Percentiles rank a stretch among this genome's conserved stretches.
These are phyloP conservation scores for Lentinula lateritia DNA, from an alignment of 768 basidiomycete species.

Conservation along the genomic window DNA sequence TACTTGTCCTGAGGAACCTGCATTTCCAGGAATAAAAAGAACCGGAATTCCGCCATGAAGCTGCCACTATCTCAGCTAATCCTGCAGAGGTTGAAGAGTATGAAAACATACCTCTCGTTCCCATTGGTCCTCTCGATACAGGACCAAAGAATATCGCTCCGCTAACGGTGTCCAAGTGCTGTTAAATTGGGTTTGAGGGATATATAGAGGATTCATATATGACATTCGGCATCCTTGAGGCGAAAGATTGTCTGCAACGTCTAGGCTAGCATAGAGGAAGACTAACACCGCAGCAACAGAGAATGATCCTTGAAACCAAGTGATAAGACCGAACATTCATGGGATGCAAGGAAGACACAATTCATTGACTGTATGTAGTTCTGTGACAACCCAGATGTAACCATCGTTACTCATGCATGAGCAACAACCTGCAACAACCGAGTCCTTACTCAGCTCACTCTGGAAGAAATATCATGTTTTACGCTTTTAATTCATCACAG, in stretches of 20 bases:
- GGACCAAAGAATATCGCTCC: slow-evolving; percentile 74
- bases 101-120: slow-evolving; percentile 53
- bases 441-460: no score
- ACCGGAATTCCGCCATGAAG: slow-evolving; percentile 58
- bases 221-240: slow-evolving; percentile 96
- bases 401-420: no score
- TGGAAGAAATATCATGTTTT: neutral
- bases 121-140: slow-evolving; percentile 89
- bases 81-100: neutral
- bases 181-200: slow-evolving; percentile 65
- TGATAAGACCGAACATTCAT: slow-evolving; percentile 9
- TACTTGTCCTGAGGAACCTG: slow-evolving; percentile 90
- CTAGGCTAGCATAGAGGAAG: slow-evolving; percentile 38
- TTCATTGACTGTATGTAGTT: no score
- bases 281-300: slow-evolving; percentile 26
- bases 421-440: no score
- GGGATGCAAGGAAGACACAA: neutral
- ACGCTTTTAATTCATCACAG: slow-evolving; percentile 5
- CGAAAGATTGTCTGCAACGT: slow-evolving; percentile 51
- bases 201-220: slow-evolving; percentile 91
- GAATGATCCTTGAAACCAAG: slow-evolving; percentile 29
- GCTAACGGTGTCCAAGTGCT: slow-evolving; percentile 66
- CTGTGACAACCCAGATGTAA: neutral
- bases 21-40: slow-evolving; percentile 95
- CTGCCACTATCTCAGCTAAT: slow-evolving; percentile 13